Percentiles rank a stretch among this genome's conserved stretches.
phyloP scores from a whole-genome alignment of 2,329 filamentous ascomycete genomes.

The Diaporthe nobilis region DNA sequence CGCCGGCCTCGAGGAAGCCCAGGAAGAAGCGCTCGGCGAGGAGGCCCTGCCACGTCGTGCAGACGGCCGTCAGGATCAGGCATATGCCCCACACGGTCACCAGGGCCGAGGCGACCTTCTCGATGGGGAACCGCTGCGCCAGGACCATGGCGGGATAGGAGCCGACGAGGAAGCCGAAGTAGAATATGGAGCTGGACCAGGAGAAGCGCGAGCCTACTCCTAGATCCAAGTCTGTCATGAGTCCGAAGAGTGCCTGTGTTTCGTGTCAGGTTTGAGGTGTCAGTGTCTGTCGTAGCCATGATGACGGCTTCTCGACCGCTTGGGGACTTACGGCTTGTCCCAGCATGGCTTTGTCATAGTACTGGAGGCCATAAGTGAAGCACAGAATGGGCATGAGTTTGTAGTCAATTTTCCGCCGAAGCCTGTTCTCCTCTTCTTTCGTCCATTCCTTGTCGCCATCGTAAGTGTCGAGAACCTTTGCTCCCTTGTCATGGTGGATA shows the following conservation, averaged over 20 bases:
- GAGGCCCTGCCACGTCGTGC: conserved; percentile 54
- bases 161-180: conserved; percentile 63
- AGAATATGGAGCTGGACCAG: conserved; percentile 61
- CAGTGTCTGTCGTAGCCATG: no score
- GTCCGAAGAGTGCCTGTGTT: conserved; percentile 57
- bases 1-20: conserved; percentile 68
- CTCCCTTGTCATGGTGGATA: conserved; percentile 24
- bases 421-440: conserved; percentile 56
- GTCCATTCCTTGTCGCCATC: conserved; percentile 59
- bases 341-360: conserved; percentile 68
- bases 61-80: conserved; percentile 55
- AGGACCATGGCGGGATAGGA: conserved; percentile 58
- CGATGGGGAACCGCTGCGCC: conserved; percentile 61
- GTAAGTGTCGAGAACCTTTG: conserved; percentile 57
- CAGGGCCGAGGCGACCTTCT: conserved; percentile 57
- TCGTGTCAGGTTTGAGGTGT: not conserved
- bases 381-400: conserved; percentile 61
- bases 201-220: conserved; percentile 59
- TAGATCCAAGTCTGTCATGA: conserved; percentile 57
- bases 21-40: conserved; percentile 67
- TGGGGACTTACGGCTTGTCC: conserved; percentile 61
- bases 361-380: conserved; percentile 61
- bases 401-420: conserved; percentile 59
- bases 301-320: not conserved
- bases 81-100: conserved; percentile 55